Conservation (phyloP, 495 filamentous ascomycete species). For the Penicillium alfredii region DNA sequence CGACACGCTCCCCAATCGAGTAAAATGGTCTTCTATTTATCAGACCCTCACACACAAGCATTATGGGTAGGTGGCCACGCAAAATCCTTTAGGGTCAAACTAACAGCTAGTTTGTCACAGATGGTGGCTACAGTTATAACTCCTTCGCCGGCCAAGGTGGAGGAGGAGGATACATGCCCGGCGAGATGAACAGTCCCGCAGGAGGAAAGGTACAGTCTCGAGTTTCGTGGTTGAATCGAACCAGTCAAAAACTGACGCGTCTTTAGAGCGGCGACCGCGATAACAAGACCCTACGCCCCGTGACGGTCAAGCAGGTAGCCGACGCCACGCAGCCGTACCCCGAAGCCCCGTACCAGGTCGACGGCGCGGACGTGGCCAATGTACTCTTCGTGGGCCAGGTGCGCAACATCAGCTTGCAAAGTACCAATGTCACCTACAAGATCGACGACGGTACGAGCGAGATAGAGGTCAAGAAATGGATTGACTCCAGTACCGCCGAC, state of each 20-base stretch:
- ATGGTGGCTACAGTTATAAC: conserved; percentile 40
- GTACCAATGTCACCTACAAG: conserved; percentile 86
- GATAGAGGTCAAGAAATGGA: conserved; percentile 90
- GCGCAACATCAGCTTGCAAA: conserved; percentile 74
- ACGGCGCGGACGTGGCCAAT: conserved; percentile 55
- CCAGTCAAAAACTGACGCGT: no score
- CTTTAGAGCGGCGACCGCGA: conserved; percentile 35
- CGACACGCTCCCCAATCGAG: conserved; percentile 39
- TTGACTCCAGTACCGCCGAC: conserved; percentile 54
- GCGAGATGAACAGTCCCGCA: conserved; percentile 44
- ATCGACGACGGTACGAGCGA: conserved; percentile 92
- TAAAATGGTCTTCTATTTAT: conserved; percentile 31
- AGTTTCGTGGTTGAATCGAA: no score
- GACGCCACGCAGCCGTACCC: conserved; percentile 70
- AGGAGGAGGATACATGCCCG: conserved; percentile 62
- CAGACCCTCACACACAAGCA: conserved; percentile 9
- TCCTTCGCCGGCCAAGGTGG: conserved; percentile 59
- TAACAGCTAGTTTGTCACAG: no score
- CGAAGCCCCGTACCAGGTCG: conserved; percentile 71
- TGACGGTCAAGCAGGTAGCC: conserved; percentile 90
- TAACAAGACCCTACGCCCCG: conserved; percentile 75
- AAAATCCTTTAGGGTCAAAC: no score
- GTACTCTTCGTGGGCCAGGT: conserved; percentile 87
- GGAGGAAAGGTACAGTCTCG: conserved; percentile 42
- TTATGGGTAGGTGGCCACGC: conserved; percentile 29